Base-by-base conservation (phyloP, 331 rosid species). In the Acacia pycnantha region DNA sequence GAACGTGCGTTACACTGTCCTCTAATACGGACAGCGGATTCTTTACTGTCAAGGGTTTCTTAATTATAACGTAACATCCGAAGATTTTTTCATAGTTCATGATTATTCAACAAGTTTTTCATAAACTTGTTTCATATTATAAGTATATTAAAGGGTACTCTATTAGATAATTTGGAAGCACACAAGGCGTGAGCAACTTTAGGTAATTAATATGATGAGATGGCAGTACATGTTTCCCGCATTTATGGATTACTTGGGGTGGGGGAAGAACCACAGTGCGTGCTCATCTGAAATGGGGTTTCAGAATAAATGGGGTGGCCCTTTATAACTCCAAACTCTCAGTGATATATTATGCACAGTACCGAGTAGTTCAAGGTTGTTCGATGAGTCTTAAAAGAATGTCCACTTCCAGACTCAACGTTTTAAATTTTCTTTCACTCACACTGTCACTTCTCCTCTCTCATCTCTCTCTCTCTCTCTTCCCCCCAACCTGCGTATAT, bases 351-450 rank as follows among this genome's bases (percentile, higher is more conserved):
- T 37, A 10, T 2, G 46, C 18, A 40, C 10, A 40, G 24, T 10
- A 15, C 50, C 1, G 41, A 77, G 48, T 67, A 37, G 73, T 10
- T 66, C 72, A 35, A 5, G 65, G 64, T 82, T 90, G 87, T n/a
- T n/a, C 65, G 56, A 51, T 5, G 70, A 74, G 85, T 50, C 84
- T 83, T 90, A 86, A 90, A 89, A 86, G 88, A 80, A 80, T 89
- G 33, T 15, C 82, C 86, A 92, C 92, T 92, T 72, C 53, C 59
- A 84, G 87, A 92, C 94, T 88, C 97, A 86, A 92, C 46, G 84
- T 82, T 82, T 74, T 51, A 74, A 51, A 74, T 33, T 33, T 41
- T 21, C 78, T 21, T 51, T 19, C 4, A 72, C 76, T 47, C 59
- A 6, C 48, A 51, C 65, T 59, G 68, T 15, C 41, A 46, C 24